Evolutionary conservation across 2,329 filamentous ascomycete species (phyloP).

Genomic region (Fusarium domesticum): DNA sequence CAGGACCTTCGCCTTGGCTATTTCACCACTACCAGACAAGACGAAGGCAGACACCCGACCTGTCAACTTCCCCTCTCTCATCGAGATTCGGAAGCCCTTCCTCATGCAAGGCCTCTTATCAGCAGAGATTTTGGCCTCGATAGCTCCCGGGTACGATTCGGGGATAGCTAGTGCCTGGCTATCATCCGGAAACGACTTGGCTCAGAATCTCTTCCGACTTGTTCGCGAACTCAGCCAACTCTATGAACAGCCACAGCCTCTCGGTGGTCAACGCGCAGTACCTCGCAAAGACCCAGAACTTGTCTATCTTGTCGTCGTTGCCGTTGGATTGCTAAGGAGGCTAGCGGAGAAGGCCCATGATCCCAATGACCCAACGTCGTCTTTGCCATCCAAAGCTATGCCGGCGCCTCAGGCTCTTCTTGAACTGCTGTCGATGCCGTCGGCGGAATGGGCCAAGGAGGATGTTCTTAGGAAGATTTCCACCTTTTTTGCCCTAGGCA

Average conservation of each 20-base stretch:
- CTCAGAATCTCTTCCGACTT: constrained; percentile 72
- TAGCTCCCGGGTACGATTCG: constrained; percentile 69
- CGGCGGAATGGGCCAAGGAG: constrained; percentile 59
- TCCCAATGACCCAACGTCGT: constrained; percentile 47
- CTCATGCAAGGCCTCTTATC: constrained; percentile 90
- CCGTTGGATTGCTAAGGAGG: constrained; percentile 64
- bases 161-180: constrained; percentile 77
- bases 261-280: constrained; percentile 33
- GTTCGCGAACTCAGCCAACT: constrained; percentile 68
- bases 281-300: constrained; percentile 49
- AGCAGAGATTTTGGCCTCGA: constrained; percentile 79
- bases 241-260: constrained; percentile 49
- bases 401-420: constrained; percentile 67
- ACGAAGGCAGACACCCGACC: constrained; percentile 50
- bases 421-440: constrained; percentile 63
- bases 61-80: constrained; percentile 59
- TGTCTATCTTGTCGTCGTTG: constrained; percentile 64
- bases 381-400: constrained; percentile 59
- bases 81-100: constrained; percentile 82
- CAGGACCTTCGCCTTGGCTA: constrained; percentile 79
- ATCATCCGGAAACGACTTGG: constrained; percentile 77
- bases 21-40: constrained; percentile 77
- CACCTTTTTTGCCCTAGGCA: constrained; percentile 49
- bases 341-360: constrained; percentile 66
- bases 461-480: constrained; percentile 67